Base-by-base conservation (phyloP, 1,139 yeast species). In the Yamadazyma friedrichii region DNA sequence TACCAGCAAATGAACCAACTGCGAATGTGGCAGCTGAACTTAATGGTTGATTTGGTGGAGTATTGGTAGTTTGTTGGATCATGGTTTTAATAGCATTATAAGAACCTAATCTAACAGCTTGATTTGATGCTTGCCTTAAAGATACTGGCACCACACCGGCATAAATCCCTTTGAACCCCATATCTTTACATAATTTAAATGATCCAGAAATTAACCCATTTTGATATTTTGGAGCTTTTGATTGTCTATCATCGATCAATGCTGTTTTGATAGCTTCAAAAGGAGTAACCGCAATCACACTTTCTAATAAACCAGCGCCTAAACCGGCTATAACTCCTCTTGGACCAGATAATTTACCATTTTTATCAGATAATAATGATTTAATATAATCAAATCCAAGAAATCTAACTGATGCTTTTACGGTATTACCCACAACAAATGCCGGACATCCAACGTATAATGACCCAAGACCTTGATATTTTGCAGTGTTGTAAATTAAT, bases 381-480 rank as follows among this genome's bases (percentile, higher is more conserved):
- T 89, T 91, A 61, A 93, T 87, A 22, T 84, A 76, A 59, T 93
- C 98, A 56, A 88, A 93, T 8, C 98, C 98, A 12, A 93, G 72
- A 62, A 93, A 93, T 50, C 98, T 75, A 3, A 91, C 93, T 15
- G 95, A 88, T 0, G 98, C 98, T 62, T 93, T 93, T 43, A 88
- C 93, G 0, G 98, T 91, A 61, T 93, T 93, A 25, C 98, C 98
- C 24, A 91, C 85, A 31, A 91, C 95, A 56, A 89, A 88, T 0
- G 98, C 97, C 1, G 97, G 96, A 70, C 98, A 91, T n/a, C 98
- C 98, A 2, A 91, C 91, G 58, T 93, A 93, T 35, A 91, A 65
- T 0, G 96, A 71, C 6, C 79, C 68, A 0, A 85, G 60, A n/a
- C 98, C 98, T 58, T 89, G 96, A 4, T 78, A 73, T 53, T 74